Conservation (phyloP, 1,139 yeast species). For the Magnusiomyces sp. region DNA sequence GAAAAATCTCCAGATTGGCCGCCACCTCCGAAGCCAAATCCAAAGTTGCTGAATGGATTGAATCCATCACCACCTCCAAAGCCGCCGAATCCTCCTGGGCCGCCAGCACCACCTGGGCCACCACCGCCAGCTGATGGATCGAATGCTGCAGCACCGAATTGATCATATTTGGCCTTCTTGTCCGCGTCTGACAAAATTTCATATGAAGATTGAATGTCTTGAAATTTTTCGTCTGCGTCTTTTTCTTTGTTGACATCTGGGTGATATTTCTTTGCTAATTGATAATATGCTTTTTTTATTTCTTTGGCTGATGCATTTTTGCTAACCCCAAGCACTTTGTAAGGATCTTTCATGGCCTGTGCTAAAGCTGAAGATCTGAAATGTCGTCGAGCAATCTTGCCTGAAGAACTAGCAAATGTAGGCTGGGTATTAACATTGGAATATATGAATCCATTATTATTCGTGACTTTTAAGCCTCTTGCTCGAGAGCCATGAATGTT, state of each 20-base stretch:
- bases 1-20: constrained; percentile 37
- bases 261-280: constrained; percentile 86
- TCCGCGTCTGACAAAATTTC: constrained; percentile 82
- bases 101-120: constrained; percentile 31
- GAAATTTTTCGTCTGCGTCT: constrained; percentile 82
- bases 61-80: constrained; percentile 32
- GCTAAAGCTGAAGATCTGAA: neutral
- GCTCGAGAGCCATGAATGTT: no score
- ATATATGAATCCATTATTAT: no score
- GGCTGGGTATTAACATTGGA: no score
- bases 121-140: constrained; percentile 47
- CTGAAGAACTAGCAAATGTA: no score
- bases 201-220: constrained; percentile 88
- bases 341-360: constrained; percentile 53
- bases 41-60: constrained; percentile 31
- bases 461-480: no score
- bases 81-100: constrained; percentile 17
- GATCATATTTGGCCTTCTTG: constrained; percentile 85
- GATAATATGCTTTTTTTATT: constrained; percentile 89
- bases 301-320: constrained; percentile 67
- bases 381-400: no score
- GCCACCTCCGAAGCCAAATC: constrained; percentile 49
- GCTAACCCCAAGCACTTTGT: constrained; percentile 69
- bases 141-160: constrained; percentile 82
- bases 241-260: constrained; percentile 94